These are phyloP conservation scores for Tilletia caries DNA, from an alignment of 1,284 basidiomycete genomes.

Conservation along the genomic window DNA sequence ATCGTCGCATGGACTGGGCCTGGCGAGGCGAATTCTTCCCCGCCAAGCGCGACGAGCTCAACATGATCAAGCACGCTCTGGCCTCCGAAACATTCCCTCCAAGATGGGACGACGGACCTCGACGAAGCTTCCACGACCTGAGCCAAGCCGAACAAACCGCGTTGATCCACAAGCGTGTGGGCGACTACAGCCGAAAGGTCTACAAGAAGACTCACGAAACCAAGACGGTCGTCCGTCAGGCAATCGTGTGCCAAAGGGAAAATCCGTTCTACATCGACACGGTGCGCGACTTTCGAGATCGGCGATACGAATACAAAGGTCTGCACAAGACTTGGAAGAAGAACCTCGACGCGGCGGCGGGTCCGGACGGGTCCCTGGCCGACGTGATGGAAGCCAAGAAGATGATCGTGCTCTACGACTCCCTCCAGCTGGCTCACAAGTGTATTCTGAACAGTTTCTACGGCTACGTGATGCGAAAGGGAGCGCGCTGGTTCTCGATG, in stretches of 20 bases:
- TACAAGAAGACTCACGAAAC: slow-evolving; percentile 99
- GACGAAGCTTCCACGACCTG: slow-evolving; percentile 80
- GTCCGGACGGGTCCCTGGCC: slow-evolving; percentile 66
- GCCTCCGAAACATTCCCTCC: slow-evolving; percentile 91
- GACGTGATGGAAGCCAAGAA: slow-evolving; percentile 96
- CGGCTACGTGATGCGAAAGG: slow-evolving; percentile 99
- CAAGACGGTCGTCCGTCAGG: slow-evolving; percentile 85
- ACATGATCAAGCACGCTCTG: slow-evolving; percentile 97
- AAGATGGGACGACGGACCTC: slow-evolving; percentile 68
- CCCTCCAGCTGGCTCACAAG: slow-evolving; percentile 98
- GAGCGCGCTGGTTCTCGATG: slow-evolving; percentile 99
- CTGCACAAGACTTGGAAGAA: slow-evolving; percentile 99
- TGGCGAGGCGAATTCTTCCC: slow-evolving; percentile 99
- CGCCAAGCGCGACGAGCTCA: slow-evolving; percentile 93
- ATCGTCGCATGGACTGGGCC: slow-evolving; percentile 92
- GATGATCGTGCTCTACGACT: slow-evolving; percentile 99
- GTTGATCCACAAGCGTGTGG: slow-evolving; percentile 89
- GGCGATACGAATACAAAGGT: slow-evolving; percentile 98
- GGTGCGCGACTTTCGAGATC: slow-evolving; percentile 92
- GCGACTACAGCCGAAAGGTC: slow-evolving; percentile 97
- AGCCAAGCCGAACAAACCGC: slow-evolving; percentile 83
- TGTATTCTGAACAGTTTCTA: slow-evolving; percentile 99
- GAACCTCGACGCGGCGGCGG: slow-evolving; percentile 75
- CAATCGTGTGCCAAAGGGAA: slow-evolving; percentile 95
- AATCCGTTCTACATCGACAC: slow-evolving; percentile 99